Percentiles rank a stretch among this genome's conserved stretches.
phyloP scores from a whole-genome alignment of 257 asterid species.

The Catharanthus roseus region DNA sequence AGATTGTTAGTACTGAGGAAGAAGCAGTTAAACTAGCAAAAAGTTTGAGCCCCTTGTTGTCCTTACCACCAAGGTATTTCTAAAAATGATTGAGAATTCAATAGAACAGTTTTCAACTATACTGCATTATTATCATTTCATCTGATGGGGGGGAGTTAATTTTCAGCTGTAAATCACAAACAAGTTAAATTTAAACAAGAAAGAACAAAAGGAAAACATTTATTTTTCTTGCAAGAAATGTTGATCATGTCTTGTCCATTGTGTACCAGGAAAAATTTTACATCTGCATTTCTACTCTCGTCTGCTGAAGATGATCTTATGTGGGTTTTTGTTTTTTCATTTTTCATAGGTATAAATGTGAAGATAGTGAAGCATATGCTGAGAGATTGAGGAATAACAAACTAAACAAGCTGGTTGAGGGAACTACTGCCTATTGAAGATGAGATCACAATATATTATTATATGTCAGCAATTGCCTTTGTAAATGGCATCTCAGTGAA shows the following conservation, averaged over 20 bases:
- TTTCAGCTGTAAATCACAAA: not conserved
- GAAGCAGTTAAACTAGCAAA: conserved; percentile 34
- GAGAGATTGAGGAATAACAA: conserved; percentile 39
- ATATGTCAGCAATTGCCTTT: not conserved
- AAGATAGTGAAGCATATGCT: conserved; percentile 25
- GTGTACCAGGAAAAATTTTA: not conserved
- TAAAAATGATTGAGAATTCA: too few relatives aligned
- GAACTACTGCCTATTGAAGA: conserved; percentile 18
- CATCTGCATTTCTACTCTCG: too few relatives aligned
- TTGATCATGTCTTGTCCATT: not conserved
- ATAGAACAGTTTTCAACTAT: too few relatives aligned
- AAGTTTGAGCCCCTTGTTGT: conserved; percentile 36
- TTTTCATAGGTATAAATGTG: conserved; percentile 24
- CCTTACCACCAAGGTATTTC: conserved; percentile 33
- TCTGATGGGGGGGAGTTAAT: too few relatives aligned
- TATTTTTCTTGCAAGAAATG: not conserved
- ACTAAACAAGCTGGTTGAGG: conserved; percentile 32
- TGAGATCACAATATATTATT: not conserved
- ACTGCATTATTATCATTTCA: too few relatives aligned
- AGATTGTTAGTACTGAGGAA: conserved; percentile 30
- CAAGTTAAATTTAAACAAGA: not conserved
- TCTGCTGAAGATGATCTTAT: not conserved
- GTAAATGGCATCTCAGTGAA: not conserved
- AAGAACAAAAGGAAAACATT: not conserved
- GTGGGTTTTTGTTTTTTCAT: not conserved